phyloP scores from a whole-genome alignment of 2,329 filamentous ascomycete genomes.

The Penicillium sp. region DNA sequence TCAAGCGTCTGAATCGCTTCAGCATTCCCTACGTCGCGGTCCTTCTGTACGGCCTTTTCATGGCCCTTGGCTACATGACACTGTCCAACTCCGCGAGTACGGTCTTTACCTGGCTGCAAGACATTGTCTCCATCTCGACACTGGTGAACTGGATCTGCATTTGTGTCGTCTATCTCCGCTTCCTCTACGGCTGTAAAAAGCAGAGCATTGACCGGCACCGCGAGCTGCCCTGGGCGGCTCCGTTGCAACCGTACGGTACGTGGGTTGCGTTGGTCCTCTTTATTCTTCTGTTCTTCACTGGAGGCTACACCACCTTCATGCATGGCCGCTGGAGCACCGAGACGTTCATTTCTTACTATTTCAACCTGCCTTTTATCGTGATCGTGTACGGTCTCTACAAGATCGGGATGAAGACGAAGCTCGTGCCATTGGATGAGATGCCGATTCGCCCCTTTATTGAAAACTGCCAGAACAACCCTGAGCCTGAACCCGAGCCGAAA shows the following conservation, averaged over 20 bases:
- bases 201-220: conserved; percentile 37
- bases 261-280: conserved; percentile 58
- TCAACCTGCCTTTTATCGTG: conserved; percentile 59
- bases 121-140: conserved; percentile 49
- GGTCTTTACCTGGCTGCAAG: conserved; percentile 67
- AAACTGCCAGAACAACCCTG: conserved; percentile 27
- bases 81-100: conserved; percentile 53
- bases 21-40: conserved; percentile 58
- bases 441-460: conserved; percentile 38
- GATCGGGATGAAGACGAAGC: conserved; percentile 35
- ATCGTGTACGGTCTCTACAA: conserved; percentile 48
- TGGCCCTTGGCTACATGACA: conserved; percentile 63
- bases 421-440: conserved; percentile 33
- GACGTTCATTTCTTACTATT: conserved; percentile 58
- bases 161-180: conserved; percentile 52
- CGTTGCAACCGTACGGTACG: conserved; percentile 58
- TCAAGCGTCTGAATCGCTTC: conserved; percentile 43
- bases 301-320: conserved; percentile 57
- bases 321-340: conserved; percentile 49
- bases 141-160: conserved; percentile 61
- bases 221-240: conserved; percentile 50
- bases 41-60: conserved; percentile 51
- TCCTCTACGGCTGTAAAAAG: conserved; percentile 45
- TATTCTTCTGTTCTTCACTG: conserved; percentile 61
- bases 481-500: conserved; percentile 25